Evolutionary conservation across 768 basidiomycete species (phyloP).

Genomic region (Rhodocollybia butyracea): DNA sequence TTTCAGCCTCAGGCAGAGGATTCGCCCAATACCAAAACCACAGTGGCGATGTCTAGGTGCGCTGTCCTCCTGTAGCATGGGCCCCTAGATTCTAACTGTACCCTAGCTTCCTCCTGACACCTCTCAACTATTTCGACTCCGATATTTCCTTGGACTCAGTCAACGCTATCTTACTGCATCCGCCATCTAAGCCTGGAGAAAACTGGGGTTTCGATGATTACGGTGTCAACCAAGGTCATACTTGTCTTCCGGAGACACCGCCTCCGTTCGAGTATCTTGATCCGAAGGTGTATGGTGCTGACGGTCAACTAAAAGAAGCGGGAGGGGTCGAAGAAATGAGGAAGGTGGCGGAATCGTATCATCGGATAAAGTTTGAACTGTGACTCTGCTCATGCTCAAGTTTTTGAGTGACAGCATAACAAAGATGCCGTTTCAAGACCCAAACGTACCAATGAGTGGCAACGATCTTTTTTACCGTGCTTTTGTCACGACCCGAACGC

Average conservation of each 20-base stretch:
- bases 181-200: slow-evolving; percentile 33
- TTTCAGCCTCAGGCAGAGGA: slow-evolving; percentile 60
- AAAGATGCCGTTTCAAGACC: no score
- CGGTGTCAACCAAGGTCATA: slow-evolving; percentile 39
- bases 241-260: slow-evolving; percentile 36
- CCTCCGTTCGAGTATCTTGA: slow-evolving; percentile 37
- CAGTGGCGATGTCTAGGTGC: slow-evolving; percentile 51
- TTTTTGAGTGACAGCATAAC: no score
- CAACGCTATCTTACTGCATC: slow-evolving; percentile 48
- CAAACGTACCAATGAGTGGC: no score
- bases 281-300: slow-evolving; percentile 28
- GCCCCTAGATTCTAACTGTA: background rate
- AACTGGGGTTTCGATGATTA: slow-evolving; percentile 47
- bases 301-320: slow-evolving; percentile 26
- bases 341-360: slow-evolving; percentile 33
- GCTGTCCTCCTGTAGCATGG: background rate
- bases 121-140: slow-evolving; percentile 63
- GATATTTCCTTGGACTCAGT: slow-evolving; percentile 57
- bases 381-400: no score
- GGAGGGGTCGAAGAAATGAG: slow-evolving; percentile 36
- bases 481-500: no score
- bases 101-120: slow-evolving; percentile 53
- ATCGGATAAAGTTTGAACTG: slow-evolving; percentile 31
- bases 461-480: no score
- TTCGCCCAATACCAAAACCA: slow-evolving; percentile 57